Base-by-base conservation (phyloP, 768 basidiomycete species). In the Amanita rimosa region DNA sequence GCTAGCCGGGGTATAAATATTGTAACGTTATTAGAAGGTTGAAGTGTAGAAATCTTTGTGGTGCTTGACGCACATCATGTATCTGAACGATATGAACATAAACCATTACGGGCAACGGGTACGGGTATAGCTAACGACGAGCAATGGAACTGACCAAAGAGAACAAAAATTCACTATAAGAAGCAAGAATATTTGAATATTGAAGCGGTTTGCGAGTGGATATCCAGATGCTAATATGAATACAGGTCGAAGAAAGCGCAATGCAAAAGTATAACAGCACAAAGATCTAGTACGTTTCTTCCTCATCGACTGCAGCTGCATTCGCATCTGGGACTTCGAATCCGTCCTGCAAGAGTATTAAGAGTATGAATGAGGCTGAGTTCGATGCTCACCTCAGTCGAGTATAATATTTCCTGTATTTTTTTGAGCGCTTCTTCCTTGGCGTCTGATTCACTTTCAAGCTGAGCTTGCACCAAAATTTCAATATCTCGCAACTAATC, bases 371-470 rank as follows among this genome's bases (percentile, higher is more conserved):
- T 41, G 49, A 42, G 5, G 37, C 24, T 8, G 21, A 11, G 43
- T 42, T 37, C 14, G 29, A 17, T 22, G 64, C 77, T 49, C 54
- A 92, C 95, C 81, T 96, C 93, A 10, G 94, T 96, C 19, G 85
- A 85, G 64, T 98, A 98, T 14, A 98, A 68, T 55, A 98, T 96
- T 64, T 82, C 81, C 64, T 96, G 92, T 52, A 98, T 90, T 53
- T 87, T 79, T 50, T 71, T 70, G 48, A 98, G 69, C 1, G 77
- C 74, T 0, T 67, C 55, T 51, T 79, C 76, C 52, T 76, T 73
- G 5, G 72, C 76, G 6, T 75, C 70, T 1, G 55, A 67, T 53
- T 82, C 83, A 11, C 62, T 64, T 57, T 91, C 90, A 38, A 79
- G 48, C 50, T 92, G 83, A 49, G 81, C 76, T 58, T 94, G 92